Base-by-base conservation (phyloP, 2,329 filamentous ascomycete genomes). In the Epicoccum nigrum region DNA sequence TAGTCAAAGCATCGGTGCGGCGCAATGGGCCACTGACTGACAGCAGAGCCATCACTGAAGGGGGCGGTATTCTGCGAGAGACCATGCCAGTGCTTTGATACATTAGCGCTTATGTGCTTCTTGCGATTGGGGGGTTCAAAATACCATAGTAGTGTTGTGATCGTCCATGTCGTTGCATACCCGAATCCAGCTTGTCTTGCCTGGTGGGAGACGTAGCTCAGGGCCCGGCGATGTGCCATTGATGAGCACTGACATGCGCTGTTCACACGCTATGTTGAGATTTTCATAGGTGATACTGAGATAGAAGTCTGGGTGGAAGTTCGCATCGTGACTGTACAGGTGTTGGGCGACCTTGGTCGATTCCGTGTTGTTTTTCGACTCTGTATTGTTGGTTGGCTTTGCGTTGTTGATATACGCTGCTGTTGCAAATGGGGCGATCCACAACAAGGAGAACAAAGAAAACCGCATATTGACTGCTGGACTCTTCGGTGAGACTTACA, bases 1-100 rank as follows among this genome's bases (percentile, higher is more conserved):
- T 88, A 88, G 71, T 88, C 86, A 67, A 88, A 88, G 70, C 82
- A 88, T 51, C 83, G 77, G 1, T 75, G 69, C 0, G 84, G 78
- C 0, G 83, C 79, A 30, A 88, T 87, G 0, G 86, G 84, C 86
- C 85, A 89, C 59, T 88, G 85, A 15, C 79, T 79, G 2, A 81
- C 84, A 0, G 85, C 83, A 0, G 83, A 79, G 4, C 86, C 86
- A 57, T 88, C 86, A 1, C 84, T 83, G 69, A 86, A 88, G 0
- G 84, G 83, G 1, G 84, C 81, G 25, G 80, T 77, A 25, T 79
- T 74, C 64, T 84, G 81, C 13, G 78, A 80, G 7, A 89, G 75
- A 11, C 86, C 86, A 69, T 88, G 86, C 86, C 86, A 88, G 63
- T 88, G 86, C 81, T 86, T 12, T 3, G 7, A 3, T 9, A 2